These are phyloP conservation scores for Talaromyces stipitatus DNA, from an alignment of 495 filamentous ascomycete species.

Conservation along the genomic window DNA sequence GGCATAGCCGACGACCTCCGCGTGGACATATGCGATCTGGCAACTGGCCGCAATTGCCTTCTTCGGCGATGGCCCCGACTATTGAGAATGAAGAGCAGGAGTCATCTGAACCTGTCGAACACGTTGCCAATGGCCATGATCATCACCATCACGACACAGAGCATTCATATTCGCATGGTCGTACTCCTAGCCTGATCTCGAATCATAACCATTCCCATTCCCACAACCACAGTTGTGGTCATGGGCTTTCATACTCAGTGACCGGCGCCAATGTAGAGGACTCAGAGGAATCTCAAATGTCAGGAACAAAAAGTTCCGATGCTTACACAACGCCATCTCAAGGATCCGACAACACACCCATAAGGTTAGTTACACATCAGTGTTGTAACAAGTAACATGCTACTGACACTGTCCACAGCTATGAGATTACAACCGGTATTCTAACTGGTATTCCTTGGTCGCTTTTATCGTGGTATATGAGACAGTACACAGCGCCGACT, in stretches of 20 bases:
- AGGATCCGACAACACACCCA: not conserved
- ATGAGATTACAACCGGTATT: slow-evolving; percentile 24
- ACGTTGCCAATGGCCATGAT: slow-evolving; percentile 14
- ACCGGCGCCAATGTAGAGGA: not conserved
- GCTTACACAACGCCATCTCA: slow-evolving; percentile 3
- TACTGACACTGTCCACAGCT: slow-evolving; percentile 16
- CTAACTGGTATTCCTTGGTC: slow-evolving; percentile 34
- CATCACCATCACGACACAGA: slow-evolving; percentile 16
- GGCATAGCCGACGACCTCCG: slow-evolving; percentile 22
- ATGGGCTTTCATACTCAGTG: slow-evolving; percentile 2
- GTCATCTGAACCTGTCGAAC: not conserved
- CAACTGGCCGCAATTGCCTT: slow-evolving; percentile 27
- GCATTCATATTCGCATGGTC: slow-evolving; percentile 23
- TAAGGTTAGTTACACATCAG: slow-evolving; percentile 5
- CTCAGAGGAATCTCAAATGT: not conserved
- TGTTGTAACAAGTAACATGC: not conserved
- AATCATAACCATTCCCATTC: slow-evolving; percentile 6
- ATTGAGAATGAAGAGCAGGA: slow-evolving; percentile 5
- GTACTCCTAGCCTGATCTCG: slow-evolving; percentile 17
- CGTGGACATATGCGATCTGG: slow-evolving; percentile 33
- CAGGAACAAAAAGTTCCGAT: slow-evolving; percentile 2
- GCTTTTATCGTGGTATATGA: slow-evolving; percentile 33
- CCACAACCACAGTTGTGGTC: not conserved
- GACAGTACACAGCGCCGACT: slow-evolving; percentile 18
- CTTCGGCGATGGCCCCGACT: slow-evolving; percentile 19